Evolutionary conservation across 352 stramenopile genomes (phyloP).

Genomic region (Phytophthora parvispora): DNA sequence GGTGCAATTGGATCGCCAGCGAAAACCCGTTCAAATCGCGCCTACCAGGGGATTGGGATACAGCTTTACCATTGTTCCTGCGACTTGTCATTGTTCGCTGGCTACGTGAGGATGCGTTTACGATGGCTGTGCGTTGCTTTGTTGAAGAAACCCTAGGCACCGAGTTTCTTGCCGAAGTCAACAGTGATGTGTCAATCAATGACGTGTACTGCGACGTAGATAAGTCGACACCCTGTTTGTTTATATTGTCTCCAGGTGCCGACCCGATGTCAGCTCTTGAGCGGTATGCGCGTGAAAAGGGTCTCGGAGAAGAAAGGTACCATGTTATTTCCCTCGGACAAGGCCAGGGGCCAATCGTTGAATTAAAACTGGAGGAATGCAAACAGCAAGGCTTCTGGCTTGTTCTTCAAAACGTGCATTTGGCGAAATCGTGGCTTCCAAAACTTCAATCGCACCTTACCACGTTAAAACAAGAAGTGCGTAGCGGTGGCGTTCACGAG

Average conservation of each 20-base stretch:
- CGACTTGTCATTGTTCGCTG: slow-evolving; percentile 72
- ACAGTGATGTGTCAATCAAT: slow-evolving; percentile 36
- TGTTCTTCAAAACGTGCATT: slow-evolving; percentile 81
- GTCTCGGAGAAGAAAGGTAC: slow-evolving; percentile 48
- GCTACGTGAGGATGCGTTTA: slow-evolving; percentile 64
- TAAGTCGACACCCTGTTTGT: slow-evolving; percentile 73
- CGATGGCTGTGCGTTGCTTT: slow-evolving; percentile 44
- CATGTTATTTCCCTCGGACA: slow-evolving; percentile 81
- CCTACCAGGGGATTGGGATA: slow-evolving; percentile 48
- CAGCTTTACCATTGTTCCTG: slow-evolving; percentile 47
- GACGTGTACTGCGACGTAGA: slow-evolving; percentile 69
- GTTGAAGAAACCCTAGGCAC: slow-evolving; percentile 49
- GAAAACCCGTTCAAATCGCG: slow-evolving; percentile 44
- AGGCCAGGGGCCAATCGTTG: slow-evolving; percentile 77
- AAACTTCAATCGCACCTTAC: slow-evolving; percentile 58
- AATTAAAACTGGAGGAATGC: slow-evolving; percentile 62
- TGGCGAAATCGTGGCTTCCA: slow-evolving; percentile 83
- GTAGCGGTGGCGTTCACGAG: slow-evolving; percentile 52
- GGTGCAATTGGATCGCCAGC: slow-evolving; percentile 51
- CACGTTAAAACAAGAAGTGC: slow-evolving; percentile 38
- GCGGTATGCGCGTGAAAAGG: slow-evolving; percentile 56
- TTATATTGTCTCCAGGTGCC: slow-evolving; percentile 80
- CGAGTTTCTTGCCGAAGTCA: slow-evolving; percentile 23
- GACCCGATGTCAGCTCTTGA: slow-evolving; percentile 65
- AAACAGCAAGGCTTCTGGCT: slow-evolving; percentile 70